Conservation (phyloP, 78 protist species). For the slime mould (Dictyostelium discoideum) region dicty_2.7 NC_007091.3:2111001-2111500, state of each 20-base stretch:
- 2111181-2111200: conserved; percentile 31
- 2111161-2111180: conserved; percentile 41
- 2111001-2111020: too few relatives aligned
- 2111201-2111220: not conserved
- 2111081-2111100: conserved; percentile 16
- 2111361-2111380: conserved; percentile 59
- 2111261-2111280: conserved; percentile 79
- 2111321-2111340: conserved; percentile 9
- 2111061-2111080: not conserved
- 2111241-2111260: conserved; percentile 59
- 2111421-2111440: conserved; percentile 65
- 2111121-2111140: conserved; percentile 75
- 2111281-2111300: conserved; percentile 75
- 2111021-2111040: not conserved
- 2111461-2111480: not conserved
- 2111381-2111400: conserved; percentile 84
- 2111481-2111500: not conserved
- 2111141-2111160: conserved; percentile 75
- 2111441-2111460: conserved; percentile 22
- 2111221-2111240: conserved; percentile 41
- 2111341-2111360: conserved; percentile 30
- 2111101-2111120: conserved; percentile 63
- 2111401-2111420: conserved; percentile 75
- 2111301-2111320: conserved; percentile 61
- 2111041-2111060: not conserved